Evolutionary conservation across 257 asterid genomes (phyloP).

Genomic region (Fraxinus pennsylvanica): DNA sequence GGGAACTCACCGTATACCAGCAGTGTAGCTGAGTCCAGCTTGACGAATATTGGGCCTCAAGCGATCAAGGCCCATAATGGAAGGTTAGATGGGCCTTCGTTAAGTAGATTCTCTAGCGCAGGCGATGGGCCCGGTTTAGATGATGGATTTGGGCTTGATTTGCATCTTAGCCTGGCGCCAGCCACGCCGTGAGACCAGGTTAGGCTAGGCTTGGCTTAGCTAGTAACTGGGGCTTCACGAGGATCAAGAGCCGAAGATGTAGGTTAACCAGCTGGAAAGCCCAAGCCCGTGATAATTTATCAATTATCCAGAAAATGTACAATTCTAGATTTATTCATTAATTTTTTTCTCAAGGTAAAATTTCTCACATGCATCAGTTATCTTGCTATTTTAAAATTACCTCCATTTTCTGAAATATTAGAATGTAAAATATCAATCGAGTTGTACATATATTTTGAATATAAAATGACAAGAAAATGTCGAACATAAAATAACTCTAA

Average conservation of each 20-base stretch:
- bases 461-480: background rate
- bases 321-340: conserved; percentile 51
- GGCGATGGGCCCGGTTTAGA: conserved; percentile 68
- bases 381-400: background rate
- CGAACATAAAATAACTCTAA: background rate
- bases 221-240: background rate
- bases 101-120: conserved; percentile 63
- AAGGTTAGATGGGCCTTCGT: conserved; percentile 64
- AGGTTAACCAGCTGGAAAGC: conserved; percentile 22
- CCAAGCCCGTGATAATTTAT: conserved; percentile 25
- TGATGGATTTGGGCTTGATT: conserved; percentile 77
- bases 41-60: conserved; percentile 57
- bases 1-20: conserved; percentile 51
- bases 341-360: conserved; percentile 25
- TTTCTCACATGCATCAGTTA: conserved; percentile 19
- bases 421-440: conserved; percentile 27
- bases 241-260: conserved; percentile 8
- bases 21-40: conserved; percentile 54
- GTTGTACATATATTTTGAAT: conserved; percentile 29
- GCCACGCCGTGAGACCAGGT: conserved; percentile 58
- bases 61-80: conserved; percentile 58
- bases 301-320: conserved; percentile 39
- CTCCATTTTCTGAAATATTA: conserved; percentile 12
- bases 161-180: conserved; percentile 91
- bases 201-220: conserved; percentile 9